phyloP scores from a whole-genome alignment of 106 monocot genomes.

The Dendrobium huoshanense region DNA sequence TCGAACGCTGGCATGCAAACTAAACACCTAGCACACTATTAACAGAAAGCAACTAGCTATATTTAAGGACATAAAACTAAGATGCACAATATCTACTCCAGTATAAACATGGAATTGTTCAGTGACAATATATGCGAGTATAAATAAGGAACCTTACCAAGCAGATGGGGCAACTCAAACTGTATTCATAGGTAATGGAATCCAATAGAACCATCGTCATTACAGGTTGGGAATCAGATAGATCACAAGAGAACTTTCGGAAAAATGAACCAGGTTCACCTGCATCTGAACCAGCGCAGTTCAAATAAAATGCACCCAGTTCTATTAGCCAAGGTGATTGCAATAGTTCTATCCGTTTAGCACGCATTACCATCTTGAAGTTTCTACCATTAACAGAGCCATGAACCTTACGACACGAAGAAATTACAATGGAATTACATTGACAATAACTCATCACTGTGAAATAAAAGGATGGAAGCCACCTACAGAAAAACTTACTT shows the following conservation, averaged over 20 bases:
- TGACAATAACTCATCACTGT: neutral
- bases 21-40: neutral
- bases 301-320: slow-evolving; percentile 70
- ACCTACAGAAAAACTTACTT: slow-evolving; percentile 25
- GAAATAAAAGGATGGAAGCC: neutral
- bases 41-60: neutral
- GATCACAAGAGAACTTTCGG: slow-evolving; percentile 57
- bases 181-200: slow-evolving; percentile 59
- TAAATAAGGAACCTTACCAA: slow-evolving; percentile 39
- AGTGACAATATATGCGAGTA: neutral
- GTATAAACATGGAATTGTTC: neutral
- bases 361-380: slow-evolving; percentile 51
- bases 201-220: slow-evolving; percentile 58
- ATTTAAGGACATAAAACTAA: neutral
- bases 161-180: slow-evolving; percentile 65
- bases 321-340: slow-evolving; percentile 88
- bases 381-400: slow-evolving; percentile 73
- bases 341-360: slow-evolving; percentile 61
- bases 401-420: slow-evolving; percentile 44
- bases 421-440: neutral
- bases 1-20: neutral
- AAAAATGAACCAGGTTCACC: slow-evolving; percentile 59
- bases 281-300: slow-evolving; percentile 32
- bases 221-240: slow-evolving; percentile 34
- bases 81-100: neutral